Evolutionary conservation across 192 early-diverging fungal genomes (phyloP).

Genomic region (Backusella circina): DNA sequence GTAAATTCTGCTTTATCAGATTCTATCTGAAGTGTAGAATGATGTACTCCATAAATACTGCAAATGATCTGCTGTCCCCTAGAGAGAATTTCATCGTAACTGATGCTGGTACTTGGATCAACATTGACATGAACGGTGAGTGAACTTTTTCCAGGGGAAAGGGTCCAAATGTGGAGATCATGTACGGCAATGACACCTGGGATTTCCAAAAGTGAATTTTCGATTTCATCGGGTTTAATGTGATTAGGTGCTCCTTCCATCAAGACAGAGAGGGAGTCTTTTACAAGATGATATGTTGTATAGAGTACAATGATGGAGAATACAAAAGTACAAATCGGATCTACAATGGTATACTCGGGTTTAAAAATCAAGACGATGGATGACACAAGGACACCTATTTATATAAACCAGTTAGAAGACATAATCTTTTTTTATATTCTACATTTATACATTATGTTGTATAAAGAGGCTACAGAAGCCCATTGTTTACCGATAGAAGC

Average conservation of each 20-base stretch:
- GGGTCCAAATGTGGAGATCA: conserved; percentile 55
- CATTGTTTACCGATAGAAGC: conserved; percentile 54
- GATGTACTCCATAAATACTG: conserved; percentile 49
- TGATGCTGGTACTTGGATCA: conserved; percentile 19
- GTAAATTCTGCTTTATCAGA: conserved; percentile 34
- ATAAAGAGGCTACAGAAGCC: background rate
- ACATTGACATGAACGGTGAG: conserved; percentile 30
- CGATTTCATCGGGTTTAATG: conserved; percentile 49
- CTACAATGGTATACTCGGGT: conserved; percentile 58
- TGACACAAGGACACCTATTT: conserved; percentile 68
- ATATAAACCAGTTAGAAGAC: background rate
- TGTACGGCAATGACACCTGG: conserved; percentile 48
- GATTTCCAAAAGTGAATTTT: conserved; percentile 38
- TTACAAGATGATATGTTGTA: conserved; percentile 68
- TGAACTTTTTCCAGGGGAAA: conserved; percentile 49
- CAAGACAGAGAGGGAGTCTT: conserved; percentile 59
- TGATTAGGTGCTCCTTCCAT: conserved; percentile 67
- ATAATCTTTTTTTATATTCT: background rate
- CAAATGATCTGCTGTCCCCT: conserved; percentile 48
- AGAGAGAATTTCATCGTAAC: conserved; percentile 44
- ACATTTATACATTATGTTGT: background rate
- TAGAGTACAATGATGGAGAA: conserved; percentile 74
- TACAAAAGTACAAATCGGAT: conserved; percentile 80
- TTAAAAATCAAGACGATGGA: conserved; percentile 61
- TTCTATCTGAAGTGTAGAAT: conserved; percentile 55